phyloP scores from a whole-genome alignment of 345 rosid species.

The Ceriops tagal region DNA sequence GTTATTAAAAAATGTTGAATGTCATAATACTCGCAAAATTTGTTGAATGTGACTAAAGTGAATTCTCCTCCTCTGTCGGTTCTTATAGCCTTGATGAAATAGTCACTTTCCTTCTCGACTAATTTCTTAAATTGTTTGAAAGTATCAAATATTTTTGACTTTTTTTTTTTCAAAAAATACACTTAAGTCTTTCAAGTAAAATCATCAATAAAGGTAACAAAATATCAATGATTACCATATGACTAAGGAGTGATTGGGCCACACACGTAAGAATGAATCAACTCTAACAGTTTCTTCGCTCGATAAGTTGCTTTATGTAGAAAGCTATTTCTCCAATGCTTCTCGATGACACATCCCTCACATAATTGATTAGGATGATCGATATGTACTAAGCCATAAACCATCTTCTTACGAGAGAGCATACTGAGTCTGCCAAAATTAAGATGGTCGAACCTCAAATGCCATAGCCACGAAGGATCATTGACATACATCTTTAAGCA shows the following conservation, averaged over 20 bases:
- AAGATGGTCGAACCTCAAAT: not conserved
- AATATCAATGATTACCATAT: not conserved
- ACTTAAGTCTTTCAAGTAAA: too few relatives aligned
- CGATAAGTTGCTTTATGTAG: not conserved
- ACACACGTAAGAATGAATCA: not conserved
- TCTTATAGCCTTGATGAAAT: not conserved
- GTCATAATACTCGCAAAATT: not conserved
- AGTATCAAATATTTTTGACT: not conserved
- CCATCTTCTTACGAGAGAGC: conserved; percentile 1
- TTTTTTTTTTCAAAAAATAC: too few relatives aligned
- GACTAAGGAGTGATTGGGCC: not conserved
- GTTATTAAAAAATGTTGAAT: not conserved
- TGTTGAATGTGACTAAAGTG: not conserved
- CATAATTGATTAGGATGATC: not conserved
- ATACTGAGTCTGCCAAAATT: not conserved
- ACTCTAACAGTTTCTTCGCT: not conserved
- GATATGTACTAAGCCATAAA: not conserved
- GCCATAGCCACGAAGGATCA: not conserved
- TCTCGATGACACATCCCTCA: conserved; percentile 3
- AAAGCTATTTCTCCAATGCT: not conserved
- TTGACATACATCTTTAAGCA: not conserved
- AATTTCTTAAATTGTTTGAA: not conserved
- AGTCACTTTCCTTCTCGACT: not conserved
- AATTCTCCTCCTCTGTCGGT: not conserved
- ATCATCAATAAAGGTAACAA: not conserved